Base-by-base conservation (phyloP, 2,329 filamentous ascomycete genomes). In the Nemania serpens region DNA sequence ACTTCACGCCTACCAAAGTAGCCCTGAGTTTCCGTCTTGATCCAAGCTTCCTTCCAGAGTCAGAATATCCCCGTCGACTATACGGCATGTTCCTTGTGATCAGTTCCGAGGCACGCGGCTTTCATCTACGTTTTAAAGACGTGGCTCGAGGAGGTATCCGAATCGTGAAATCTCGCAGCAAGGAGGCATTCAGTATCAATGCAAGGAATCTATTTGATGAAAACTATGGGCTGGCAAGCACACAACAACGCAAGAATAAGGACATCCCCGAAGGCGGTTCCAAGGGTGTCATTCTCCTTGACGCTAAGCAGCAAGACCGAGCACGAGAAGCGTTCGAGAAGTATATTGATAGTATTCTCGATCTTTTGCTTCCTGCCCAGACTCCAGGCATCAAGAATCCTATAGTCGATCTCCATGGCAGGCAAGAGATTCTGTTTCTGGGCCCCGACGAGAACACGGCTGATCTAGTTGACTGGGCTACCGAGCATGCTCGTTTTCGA, bases 41-140 rank as follows among this genome's bases (percentile, higher is more conserved):
- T 73, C 91, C 93, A 6, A 84, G 80, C 42, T 99, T 99, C 84
- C 82, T 99, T 39, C 95, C 95, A 4, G 84, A 89, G 63, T 88
- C 93, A 55, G 95, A 99, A 77, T 99, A 99, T 76, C 91, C 95
- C 46, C 91, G 94, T 75, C 91, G 89, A 6, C 83, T 99, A 9
- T 99, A 95, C 71, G 95, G 95, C 66, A 99, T 99, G 95, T 99
- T 99, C 84, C 84, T 99, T 53, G 91, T 99, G 67, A 97, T 99
- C 76, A 93, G 92, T 71, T 94, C 95, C 11, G 95, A 99, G 78
- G 96, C 96, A 72, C 89, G 95, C 66, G 95, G 95, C 37, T 99
- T 99, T 83, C 95, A 99, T 76, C 85, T 99, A 15, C 91, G 95
- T 45, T 99, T 99, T 87, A 88, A 94, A 71, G 95, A 99, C 72